Percentiles rank a stretch among this genome's conserved stretches.
Evolutionary conservation across 2,329 filamentous ascomycete species (phyloP).

Genomic region (Calonectria pauciramosa): DNA sequence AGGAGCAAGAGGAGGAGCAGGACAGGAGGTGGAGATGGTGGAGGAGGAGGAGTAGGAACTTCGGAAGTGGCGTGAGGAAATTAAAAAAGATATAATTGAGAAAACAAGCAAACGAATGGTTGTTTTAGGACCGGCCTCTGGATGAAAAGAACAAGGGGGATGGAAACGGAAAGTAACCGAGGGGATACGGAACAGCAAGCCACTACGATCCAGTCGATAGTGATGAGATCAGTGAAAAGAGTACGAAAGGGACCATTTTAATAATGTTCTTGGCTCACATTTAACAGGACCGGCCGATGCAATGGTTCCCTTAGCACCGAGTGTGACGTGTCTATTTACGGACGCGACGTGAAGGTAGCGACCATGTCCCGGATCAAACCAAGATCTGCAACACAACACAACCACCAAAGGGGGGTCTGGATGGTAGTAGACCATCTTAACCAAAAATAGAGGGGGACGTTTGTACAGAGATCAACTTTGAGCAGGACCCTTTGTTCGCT

Average conservation of each 20-base stretch:
- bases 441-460: background rate
- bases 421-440: background rate
- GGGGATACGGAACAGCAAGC: background rate
- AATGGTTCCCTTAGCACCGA: background rate
- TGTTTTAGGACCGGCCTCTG: background rate
- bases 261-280: background rate
- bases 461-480: background rate
- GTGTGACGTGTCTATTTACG: background rate
- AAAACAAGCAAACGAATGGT: background rate
- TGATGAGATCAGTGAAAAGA: background rate
- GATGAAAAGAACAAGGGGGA: background rate
- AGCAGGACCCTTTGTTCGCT: background rate
- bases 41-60: background rate
- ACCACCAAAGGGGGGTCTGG: background rate
- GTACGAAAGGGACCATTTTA: background rate
- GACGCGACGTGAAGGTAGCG: background rate
- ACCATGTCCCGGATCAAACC: conserved; percentile 3
- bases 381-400: background rate
- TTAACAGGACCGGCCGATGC: background rate
- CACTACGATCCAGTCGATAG: conserved; percentile 21
- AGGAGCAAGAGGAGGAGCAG: no score
- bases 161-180: background rate
- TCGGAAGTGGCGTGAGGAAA: background rate
- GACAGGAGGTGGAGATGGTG: no score
- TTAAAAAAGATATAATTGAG: background rate